Evolutionary conservation across 2,329 filamentous ascomycete genomes (phyloP), one percentile per base, ranked within the genome.

Genomic region (Eutypella sp.): DNA sequence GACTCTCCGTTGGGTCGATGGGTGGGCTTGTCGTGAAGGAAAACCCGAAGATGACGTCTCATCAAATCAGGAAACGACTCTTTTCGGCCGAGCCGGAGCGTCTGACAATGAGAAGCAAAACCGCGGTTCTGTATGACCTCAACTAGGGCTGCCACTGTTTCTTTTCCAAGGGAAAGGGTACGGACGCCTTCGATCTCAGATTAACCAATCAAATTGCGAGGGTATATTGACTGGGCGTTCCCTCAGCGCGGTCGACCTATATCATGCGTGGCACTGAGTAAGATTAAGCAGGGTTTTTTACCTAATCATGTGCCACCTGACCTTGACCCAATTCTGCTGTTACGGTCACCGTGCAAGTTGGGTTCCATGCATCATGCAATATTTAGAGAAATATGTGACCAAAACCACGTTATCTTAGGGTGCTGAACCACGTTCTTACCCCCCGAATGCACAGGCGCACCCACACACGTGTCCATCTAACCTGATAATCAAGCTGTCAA

Each of bases 11-110:
- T 61, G 62, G 46, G 68, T 74, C 15, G 70, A 74, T 51, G 65
- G 61, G 5, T 74, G 70, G 70, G 70, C 70, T 13, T 80, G 76
- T 49, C 69, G 71, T 20, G 70, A 75, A 37, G 76, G 76, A 1
- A 75, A 70, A 6, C 76, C 76, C 1, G 76, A 80, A 46, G 76
- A 78, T 51, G 66, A 68, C 40, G 48, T 54, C n/a, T 4, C 19
- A 15, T 20, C 20, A 4, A 22, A 18, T n/a, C 16, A 10, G 18
- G 36, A 11, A 22, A 13, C n/a, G 18, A 10, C 19, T 18, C 20
- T 22, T 22, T 33, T 33, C 29, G 20, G 36, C 10, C 19, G 9
- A 11, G 19, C 10, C n/a, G 10, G 11, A 22, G 15, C 13, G 10
- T 15, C 36, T 1, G 18, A 39, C 10, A 4, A 11, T 19, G 19